Percentiles rank a stretch among this genome's conserved stretches.
These are phyloP conservation scores for Boechera retrofracta DNA, from an alignment of 345 rosid genomes.

Conservation along the genomic window DNA sequence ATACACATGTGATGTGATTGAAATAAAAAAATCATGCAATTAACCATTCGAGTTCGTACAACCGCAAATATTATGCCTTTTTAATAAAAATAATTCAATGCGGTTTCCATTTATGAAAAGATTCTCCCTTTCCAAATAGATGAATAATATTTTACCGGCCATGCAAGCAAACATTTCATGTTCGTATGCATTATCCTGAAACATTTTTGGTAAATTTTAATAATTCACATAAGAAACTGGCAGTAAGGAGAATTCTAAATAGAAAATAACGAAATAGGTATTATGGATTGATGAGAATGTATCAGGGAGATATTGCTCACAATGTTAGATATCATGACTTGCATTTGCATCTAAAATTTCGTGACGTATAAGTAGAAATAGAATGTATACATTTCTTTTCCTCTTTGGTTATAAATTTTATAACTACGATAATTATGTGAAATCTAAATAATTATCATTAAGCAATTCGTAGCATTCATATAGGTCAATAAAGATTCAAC, in stretches of 20 bases:
- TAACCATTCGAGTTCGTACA: conserved; percentile 11
- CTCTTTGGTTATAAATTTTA: neutral
- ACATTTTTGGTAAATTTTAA: neutral
- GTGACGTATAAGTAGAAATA: neutral
- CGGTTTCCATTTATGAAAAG: conserved; percentile 29
- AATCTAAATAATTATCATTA: too few relatives aligned
- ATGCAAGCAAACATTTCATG: conserved; percentile 36
- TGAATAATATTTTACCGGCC: conserved; percentile 26
- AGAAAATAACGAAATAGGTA: neutral
- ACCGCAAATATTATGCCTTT: neutral
- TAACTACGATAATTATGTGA: neutral
- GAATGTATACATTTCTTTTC: neutral
- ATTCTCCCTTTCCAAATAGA: conserved; percentile 17
- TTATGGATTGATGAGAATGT: neutral
- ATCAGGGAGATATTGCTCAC: neutral
- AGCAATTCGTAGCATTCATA: too few relatives aligned
- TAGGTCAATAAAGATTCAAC: too few relatives aligned
- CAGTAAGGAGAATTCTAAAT: too few relatives aligned
- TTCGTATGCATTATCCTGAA: neutral
- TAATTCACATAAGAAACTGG: too few relatives aligned
- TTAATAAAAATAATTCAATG: neutral
- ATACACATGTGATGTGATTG: neutral
- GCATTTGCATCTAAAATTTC: neutral
- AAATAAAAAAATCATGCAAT: conserved; percentile 7
- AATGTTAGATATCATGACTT: neutral